Conservation (phyloP, 345 rosid species). For the Salix viminalis region DNA sequence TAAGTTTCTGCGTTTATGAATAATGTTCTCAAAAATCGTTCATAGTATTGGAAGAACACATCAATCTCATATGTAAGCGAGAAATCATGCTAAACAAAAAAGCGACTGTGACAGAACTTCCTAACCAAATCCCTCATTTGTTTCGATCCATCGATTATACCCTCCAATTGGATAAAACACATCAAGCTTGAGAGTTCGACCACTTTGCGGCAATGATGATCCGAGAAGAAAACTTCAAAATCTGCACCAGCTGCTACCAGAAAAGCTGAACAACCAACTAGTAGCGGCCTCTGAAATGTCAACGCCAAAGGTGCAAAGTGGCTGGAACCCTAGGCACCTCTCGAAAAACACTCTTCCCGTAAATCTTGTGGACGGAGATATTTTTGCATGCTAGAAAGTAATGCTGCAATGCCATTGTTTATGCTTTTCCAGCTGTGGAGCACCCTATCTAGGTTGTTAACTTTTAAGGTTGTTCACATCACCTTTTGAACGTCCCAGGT, state of each 20-base stretch:
- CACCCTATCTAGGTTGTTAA: background rate
- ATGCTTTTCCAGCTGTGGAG: background rate
- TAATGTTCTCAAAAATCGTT: conserved; percentile 33
- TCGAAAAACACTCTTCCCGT: background rate
- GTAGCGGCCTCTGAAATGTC: conserved; percentile 58
- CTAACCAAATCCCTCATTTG: conserved; percentile 82
- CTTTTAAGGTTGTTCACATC: background rate
- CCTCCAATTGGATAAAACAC: conserved; percentile 68
- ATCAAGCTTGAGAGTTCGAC: conserved; percentile 67
- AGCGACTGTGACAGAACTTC: conserved; percentile 14
- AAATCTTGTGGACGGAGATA: conserved; percentile 7
- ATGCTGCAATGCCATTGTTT: conserved; percentile 26
- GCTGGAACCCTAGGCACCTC: conserved; percentile 39
- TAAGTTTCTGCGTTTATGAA: conserved; percentile 70
- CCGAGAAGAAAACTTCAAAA: conserved; percentile 74
- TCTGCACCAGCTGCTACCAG: conserved; percentile 78
- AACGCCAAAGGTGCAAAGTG: conserved; percentile 65
- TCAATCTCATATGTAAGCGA: background rate
- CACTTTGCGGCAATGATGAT: conserved; percentile 50
- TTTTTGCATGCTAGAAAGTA: conserved; percentile 4
- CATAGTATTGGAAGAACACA: background rate
- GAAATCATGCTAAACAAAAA: background rate
- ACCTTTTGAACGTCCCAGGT: background rate
- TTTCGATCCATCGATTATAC: conserved; percentile 66
- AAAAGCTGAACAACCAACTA: conserved; percentile 66